Evolutionary conservation across 805 yeast genomes (phyloP).

Genomic region (Torulaspora microellipsoides): DNA sequence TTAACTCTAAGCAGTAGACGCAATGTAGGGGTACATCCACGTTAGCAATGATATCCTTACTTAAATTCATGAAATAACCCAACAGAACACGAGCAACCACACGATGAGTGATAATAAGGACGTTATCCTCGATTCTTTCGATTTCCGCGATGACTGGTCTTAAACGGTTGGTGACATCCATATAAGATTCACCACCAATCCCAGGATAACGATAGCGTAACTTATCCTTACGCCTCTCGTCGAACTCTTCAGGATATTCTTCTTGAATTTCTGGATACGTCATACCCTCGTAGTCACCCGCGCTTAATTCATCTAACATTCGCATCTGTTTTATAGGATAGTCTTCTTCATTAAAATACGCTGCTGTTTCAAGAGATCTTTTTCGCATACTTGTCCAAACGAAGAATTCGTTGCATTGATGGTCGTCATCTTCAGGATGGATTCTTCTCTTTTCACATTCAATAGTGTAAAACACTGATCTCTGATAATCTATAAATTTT

Average conservation of each 20-base stretch:
- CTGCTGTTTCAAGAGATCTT: slow-evolving; percentile 75
- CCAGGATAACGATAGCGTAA: slow-evolving; percentile 91
- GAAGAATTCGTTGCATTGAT: slow-evolving; percentile 61
- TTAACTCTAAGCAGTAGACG: slow-evolving; percentile 82
- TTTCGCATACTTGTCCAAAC: slow-evolving; percentile 90
- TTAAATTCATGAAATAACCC: slow-evolving; percentile 84
- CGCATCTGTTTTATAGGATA: slow-evolving; percentile 84
- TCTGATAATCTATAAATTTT: slow-evolving; percentile 66
- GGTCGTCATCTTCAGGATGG: slow-evolving; percentile 31
- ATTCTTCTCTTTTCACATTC: slow-evolving; percentile 42
- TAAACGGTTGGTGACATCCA: slow-evolving; percentile 87
- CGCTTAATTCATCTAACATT: slow-evolving; percentile 90
- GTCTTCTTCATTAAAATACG: slow-evolving; percentile 64
- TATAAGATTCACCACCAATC: slow-evolving; percentile 91
- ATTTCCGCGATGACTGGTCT: slow-evolving; percentile 89
- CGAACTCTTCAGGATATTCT: slow-evolving; percentile 71
- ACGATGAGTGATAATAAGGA: slow-evolving; percentile 78
- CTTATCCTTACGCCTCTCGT: slow-evolving; percentile 69
- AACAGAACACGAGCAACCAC: slow-evolving; percentile 84
- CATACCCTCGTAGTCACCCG: slow-evolving; percentile 89
- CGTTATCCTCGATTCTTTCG: slow-evolving; percentile 86
- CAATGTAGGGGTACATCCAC: slow-evolving; percentile 92
- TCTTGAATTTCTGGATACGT: slow-evolving; percentile 82
- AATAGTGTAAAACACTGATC: slow-evolving; percentile 58
- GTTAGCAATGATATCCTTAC: slow-evolving; percentile 75